Evolutionary conservation across 2,329 filamentous ascomycete genomes (phyloP), one percentile per base, ranked within the genome.

Genomic region (Colletotrichum tanaceti): DNA sequence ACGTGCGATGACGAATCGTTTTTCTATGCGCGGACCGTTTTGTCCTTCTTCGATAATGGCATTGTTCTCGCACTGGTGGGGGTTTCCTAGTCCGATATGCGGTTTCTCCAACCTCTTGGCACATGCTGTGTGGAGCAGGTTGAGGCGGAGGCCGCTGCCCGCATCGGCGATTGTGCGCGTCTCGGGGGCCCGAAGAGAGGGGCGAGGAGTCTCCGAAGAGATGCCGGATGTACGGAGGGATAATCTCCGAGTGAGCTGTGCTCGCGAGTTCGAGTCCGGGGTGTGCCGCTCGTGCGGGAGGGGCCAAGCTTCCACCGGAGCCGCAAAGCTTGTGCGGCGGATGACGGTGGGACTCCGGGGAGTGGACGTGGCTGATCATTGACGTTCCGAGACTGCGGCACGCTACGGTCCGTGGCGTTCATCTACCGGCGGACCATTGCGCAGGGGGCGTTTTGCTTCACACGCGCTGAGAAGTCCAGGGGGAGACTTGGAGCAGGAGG

Each of bases 241-340:
- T 5, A 18, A 9, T 49, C 7, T 41, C 22, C 28, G 32, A 16
- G 10, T n/a, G 43, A 20, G 22, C 4, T 28, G 10, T 3, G 14
- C 9, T 20, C 24, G 24, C 20, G 13, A 13, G 16, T 3, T 24
- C 0, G 11, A 1, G n/a, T 10, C 0, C n/a, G n/a, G 41, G 18
- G 1, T 1, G 5, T 2, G 11, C 6, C 7, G n/a, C n/a, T n/a
- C 0, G 4, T 24, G 24, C 7, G 6, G 9, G 9, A 9, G 20
- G 6, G 16, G n/a, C 38, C 13, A 46, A 60, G 49, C 13, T 2
- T 13, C 57, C 14, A 14, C 3, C 9, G 9, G 41, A 68, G 62
- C 55, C 62, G 62, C 61, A 65, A 65, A 50, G 61, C 61, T 60
- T 65, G 18, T 3, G 22, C 18, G 14, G 44, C 7, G 7, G 16